A percentile compares a stretch with the other conserved stretches of the same genome.
Evolutionary conservation across 2,329 filamentous ascomycete genomes (phyloP).

Genomic region (Corinectria fuckeliana): DNA sequence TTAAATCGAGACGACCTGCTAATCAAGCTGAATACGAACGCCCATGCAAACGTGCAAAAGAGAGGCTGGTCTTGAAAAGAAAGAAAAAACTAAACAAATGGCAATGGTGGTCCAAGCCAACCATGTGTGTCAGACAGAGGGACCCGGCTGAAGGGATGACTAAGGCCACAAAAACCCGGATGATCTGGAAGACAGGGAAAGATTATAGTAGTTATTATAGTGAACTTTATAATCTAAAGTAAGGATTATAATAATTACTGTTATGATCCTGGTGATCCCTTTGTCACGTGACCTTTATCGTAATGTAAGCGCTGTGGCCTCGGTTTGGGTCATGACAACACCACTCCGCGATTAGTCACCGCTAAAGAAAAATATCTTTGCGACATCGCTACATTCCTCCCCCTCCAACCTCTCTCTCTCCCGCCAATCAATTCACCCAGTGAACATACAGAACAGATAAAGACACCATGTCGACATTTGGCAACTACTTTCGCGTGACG

Average conservation of each 20-base stretch:
- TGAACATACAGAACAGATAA: slow-evolving; percentile 22
- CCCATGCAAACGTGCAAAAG: neutral
- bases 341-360: slow-evolving; percentile 4
- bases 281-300: neutral
- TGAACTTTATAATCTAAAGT: neutral
- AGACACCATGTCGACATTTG: slow-evolving; percentile 80
- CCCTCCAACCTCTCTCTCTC: slow-evolving; percentile 14
- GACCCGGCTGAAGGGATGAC: too few relatives aligned
- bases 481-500: slow-evolving; percentile 60
- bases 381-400: slow-evolving; percentile 13
- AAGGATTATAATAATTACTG: neutral
- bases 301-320: neutral
- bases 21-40: neutral
- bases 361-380: slow-evolving; percentile 20
- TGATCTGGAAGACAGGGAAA: too few relatives aligned
- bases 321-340: neutral
- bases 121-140: too few relatives aligned
- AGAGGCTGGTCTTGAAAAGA: neutral
- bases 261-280: neutral
- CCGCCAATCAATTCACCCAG: slow-evolving; percentile 12
- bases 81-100: neutral
- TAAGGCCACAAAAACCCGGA: too few relatives aligned
- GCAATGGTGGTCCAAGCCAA: neutral
- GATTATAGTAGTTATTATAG: neutral
- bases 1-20: neutral